Base-by-base conservation (phyloP, 2,329 filamentous ascomycete species). In the Diaporthe citri region DNA sequence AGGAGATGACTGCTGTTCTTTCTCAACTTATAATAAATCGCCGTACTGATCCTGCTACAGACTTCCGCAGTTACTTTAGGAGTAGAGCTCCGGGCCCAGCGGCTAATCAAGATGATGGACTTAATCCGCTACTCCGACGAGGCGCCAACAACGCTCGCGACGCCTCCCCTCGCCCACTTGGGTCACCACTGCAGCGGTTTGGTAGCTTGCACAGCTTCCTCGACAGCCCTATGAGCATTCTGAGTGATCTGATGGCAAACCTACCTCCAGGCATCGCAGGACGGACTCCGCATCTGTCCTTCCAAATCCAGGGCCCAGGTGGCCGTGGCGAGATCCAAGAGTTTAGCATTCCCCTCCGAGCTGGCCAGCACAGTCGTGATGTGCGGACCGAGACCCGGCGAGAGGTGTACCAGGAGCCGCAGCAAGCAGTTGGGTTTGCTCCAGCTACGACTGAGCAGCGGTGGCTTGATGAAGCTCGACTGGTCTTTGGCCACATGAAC, bases 391-490 rank as follows among this genome's bases (percentile, higher is more conserved):
- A 90, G 28, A 82, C 83, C 52, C 87, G 89, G 34, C 86, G 88
- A 17, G 88, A 90, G 31, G 79, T 84, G 51, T 82, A 86, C 77
- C 84, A 89, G 79, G 93, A 94, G 74, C 93, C 93, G 17, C 87
- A 90, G n/a, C 93, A 94, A 78, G 93, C 95, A 17, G 92, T 96
- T 36, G 87, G 91, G 3, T 98, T 98, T 82, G 86, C 88, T 28
- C 88, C 95, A 12, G 90, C 91, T 51, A 88, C 90, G 12, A 98
- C 97, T 1, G 87, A 89, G 73, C 88, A 90, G 71, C 93, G 97
- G 76, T 99, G 97, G 93, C 91, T 94, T 81, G 95, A 98, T 81
- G 97, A 98, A 83, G 93, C 95, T 12, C 92, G 93, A 77, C 92
- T 99, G 82, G 88, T 98, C 0, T 98, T 97, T 83, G 94, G 94